Evolutionary conservation across 2,329 filamentous ascomycete genomes (phyloP).

Genomic region (Venturia oleaginea): DNA sequence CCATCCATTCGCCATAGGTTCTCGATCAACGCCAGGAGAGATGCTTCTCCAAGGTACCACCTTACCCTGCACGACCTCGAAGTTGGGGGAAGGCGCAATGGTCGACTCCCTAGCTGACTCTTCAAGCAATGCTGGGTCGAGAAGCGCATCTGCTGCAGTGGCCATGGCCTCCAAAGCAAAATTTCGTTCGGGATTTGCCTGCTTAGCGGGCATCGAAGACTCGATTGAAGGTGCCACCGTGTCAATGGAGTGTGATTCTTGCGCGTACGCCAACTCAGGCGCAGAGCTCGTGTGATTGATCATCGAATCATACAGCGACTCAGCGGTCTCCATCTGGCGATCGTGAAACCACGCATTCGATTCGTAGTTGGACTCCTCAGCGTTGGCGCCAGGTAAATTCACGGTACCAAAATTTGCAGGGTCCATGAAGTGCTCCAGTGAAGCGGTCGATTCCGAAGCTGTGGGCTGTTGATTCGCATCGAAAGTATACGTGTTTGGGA

Average conservation of each 20-base stretch:
- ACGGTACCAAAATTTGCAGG: not conserved
- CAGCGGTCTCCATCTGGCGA: not conserved
- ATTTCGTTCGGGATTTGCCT: not conserved
- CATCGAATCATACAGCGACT: conserved; percentile 2
- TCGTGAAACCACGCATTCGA: not conserved
- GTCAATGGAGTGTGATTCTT: not conserved
- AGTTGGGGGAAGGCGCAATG: not conserved
- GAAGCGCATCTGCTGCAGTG: conserved; percentile 1
- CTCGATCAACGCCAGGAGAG: not conserved
- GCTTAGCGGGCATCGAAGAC: not conserved
- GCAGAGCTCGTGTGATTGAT: not conserved
- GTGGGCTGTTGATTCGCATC: not conserved
- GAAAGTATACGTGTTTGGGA: conserved; percentile 3
- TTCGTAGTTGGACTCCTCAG: not conserved
- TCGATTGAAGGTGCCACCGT: not conserved
- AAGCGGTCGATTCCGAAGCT: not conserved
- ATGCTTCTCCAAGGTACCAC: not conserved
- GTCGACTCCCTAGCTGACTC: not conserved
- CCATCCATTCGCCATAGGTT: not conserved
- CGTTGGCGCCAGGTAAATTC: not conserved
- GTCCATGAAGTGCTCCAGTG: not conserved
- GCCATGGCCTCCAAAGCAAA: conserved; percentile 2
- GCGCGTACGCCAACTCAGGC: not conserved
- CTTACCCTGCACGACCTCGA: not conserved
- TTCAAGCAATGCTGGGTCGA: conserved; percentile 1